phyloP scores from a whole-genome alignment of 2,329 filamentous ascomycete genomes.

The Aspergillus sp. region DNA sequence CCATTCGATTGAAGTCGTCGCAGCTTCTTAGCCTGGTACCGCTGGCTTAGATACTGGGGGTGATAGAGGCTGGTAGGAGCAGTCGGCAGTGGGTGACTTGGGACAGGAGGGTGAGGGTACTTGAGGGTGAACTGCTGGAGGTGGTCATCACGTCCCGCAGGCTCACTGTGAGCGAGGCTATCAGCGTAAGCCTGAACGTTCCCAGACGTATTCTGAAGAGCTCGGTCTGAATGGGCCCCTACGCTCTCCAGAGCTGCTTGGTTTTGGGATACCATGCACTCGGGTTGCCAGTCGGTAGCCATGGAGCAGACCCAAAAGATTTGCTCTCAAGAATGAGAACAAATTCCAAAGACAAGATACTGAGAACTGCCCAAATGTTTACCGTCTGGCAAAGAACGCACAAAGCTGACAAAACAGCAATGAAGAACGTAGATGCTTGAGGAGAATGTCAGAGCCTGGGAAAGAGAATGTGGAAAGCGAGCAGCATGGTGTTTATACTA shows the following conservation, averaged over 20 bases:
- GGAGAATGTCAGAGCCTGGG: slow-evolving; percentile 45
- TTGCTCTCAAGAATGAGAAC: slow-evolving; percentile 42
- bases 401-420: slow-evolving; percentile 28
- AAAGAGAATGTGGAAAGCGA: slow-evolving; percentile 46
- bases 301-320: slow-evolving; percentile 35
- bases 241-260: slow-evolving; percentile 37
- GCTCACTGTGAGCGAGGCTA: slow-evolving; percentile 28
- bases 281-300: slow-evolving; percentile 43
- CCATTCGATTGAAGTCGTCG: slow-evolving; percentile 37
- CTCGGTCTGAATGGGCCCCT: slow-evolving; percentile 37
- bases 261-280: slow-evolving; percentile 39
- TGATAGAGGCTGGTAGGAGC: slow-evolving; percentile 25
- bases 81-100: slow-evolving; percentile 26
- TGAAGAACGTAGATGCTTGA: slow-evolving; percentile 40
- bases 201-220: slow-evolving; percentile 44
- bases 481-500: slow-evolving; percentile 42
- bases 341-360: slow-evolving; percentile 37
- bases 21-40: slow-evolving; percentile 35
- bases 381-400: slow-evolving; percentile 40
- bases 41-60: slow-evolving; percentile 29
- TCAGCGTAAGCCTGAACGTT: slow-evolving; percentile 45
- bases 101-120: slow-evolving; percentile 33
- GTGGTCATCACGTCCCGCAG: slow-evolving; percentile 33
- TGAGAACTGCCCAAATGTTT: slow-evolving; percentile 38
- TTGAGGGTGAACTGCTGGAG: slow-evolving; percentile 37